Conservation (phyloP, 768 basidiomycete genomes). For the Tubosaeta sp. region DNA sequence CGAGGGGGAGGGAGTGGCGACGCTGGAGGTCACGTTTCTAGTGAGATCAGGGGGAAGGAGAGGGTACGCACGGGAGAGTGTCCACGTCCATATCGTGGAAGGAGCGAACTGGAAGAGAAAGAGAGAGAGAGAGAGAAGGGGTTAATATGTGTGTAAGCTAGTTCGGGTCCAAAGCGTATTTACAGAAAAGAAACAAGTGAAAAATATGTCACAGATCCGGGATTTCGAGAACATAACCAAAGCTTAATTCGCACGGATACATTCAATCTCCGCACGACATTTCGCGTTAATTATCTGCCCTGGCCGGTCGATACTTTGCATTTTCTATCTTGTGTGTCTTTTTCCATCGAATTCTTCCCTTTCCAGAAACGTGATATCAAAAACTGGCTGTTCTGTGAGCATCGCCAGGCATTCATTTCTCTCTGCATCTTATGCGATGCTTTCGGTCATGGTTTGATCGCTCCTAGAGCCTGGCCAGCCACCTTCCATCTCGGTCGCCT, state of each 20-base stretch:
- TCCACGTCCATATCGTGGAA: constrained; percentile 17
- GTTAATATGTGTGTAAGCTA: constrained; percentile 34
- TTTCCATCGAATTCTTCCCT: constrained; percentile 23
- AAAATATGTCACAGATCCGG: constrained; percentile 40
- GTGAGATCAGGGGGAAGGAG: constrained; percentile 13
- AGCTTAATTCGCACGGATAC: constrained; percentile 31
- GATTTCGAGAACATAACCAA: constrained; percentile 38
- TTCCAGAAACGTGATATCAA: constrained; percentile 33
- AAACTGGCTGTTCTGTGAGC: constrained; percentile 28
- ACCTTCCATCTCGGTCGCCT: constrained; percentile 20
- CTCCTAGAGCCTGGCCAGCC: constrained; percentile 21
- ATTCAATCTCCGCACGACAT: constrained; percentile 33
- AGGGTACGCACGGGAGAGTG: constrained; percentile 15
- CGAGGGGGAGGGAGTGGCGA: constrained; percentile 9
- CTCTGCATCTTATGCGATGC: constrained; percentile 26
- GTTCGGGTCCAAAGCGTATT: constrained; percentile 37
- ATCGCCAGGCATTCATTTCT: constrained; percentile 28
- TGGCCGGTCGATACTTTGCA: constrained; percentile 16
- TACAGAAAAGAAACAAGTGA: constrained; percentile 37
- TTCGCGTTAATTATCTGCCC: constrained; percentile 25
- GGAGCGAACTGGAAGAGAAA: constrained; percentile 8
- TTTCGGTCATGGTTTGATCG: constrained; percentile 28
- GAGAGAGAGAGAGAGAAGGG: constrained; percentile 21
- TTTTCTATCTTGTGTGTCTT: background rate
- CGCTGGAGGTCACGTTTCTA: constrained; percentile 11